Base-by-base conservation (phyloP, 306 rosid species). In the Oxytropis ochrocephala region DNA sequence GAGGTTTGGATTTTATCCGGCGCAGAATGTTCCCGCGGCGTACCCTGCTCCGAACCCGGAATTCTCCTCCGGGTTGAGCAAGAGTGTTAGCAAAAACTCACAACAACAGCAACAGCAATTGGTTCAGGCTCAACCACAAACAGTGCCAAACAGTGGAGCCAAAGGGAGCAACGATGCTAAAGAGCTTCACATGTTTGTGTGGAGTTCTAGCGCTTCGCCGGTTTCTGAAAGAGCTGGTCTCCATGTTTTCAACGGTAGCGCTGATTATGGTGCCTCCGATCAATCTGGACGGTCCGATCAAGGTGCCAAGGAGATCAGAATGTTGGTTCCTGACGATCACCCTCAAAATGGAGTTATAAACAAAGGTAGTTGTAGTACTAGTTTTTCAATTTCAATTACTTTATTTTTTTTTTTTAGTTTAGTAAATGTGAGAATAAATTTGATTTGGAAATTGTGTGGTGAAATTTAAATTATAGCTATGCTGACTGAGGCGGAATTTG, bases 11-110 rank as follows among this genome's bases (percentile, higher is more conserved):
- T 88, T 88, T 19, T 88, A 85, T 69, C 91, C 90, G 16, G 73
- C 88, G 0, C 91, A 84, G 36, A 71, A 85, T 0, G 79, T 62
- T 0, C 74, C 93, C 0, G 78, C 87, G 4, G 74, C 89, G 9
- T 90, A 90, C 67, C 91, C 96, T 0, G 87, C 96, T 10, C 99
- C 99, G 0, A 95, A 95, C 75, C 99, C 97, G 2, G 96, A 95
- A 59, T 91, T 87, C 59, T 80, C 97, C 0, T 81, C 90, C 2
- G 70, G 82, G 4, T 39, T 77, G 18, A 74, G 81, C 1, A 88
- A 84, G 70, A 76, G 74, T n/a, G 50, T 55, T 0, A 88, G 79
- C 35, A 75, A 83, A 52, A 79, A 61, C 5, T 85, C 72, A 4
- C 89, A 56, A 10, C 65, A 46, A n/a, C 82, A 74, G 21, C 14